Evolutionary conservation across 805 yeast genomes (phyloP).

Genomic region (Maudiozyma serrabonitensis): DNA sequence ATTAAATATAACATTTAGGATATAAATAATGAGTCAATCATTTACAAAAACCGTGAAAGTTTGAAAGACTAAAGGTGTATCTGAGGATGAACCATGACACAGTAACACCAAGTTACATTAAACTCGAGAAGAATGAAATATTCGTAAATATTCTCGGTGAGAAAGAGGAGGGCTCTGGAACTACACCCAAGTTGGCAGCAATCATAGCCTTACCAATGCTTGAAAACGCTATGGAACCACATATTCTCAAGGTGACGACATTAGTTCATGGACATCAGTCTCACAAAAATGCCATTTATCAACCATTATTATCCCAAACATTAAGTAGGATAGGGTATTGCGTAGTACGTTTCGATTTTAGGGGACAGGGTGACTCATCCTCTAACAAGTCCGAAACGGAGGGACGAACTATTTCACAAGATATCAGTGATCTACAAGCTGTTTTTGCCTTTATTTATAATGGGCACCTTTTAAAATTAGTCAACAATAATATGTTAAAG

Average conservation of each 20-base stretch:
- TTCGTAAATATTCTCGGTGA: neutral
- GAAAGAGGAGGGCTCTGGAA: neutral
- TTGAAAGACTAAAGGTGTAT: no score
- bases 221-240: neutral
- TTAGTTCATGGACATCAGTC: conserved; percentile 82
- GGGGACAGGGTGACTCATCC: conserved; percentile 76
- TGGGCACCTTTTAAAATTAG: neutral
- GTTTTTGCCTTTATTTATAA: conserved; percentile 16
- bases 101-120: no score
- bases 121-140: neutral
- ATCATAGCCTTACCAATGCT: conserved; percentile 5
- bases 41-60: no score
- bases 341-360: conserved; percentile 71
- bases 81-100: no score
- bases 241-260: conserved; percentile 44
- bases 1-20: no score
- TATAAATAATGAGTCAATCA: no score
- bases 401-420: conserved; percentile 57
- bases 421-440: conserved; percentile 54
- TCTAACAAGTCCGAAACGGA: conserved; percentile 21
- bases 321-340: conserved; percentile 56
- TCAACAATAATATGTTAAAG: neutral
- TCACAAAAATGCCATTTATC: conserved; percentile 73
- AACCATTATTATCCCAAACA: conserved; percentile 47
- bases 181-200: neutral